Base-by-base conservation (phyloP, 2,329 filamentous ascomycete genomes). In the Graphiopsis chlorocephala region DNA sequence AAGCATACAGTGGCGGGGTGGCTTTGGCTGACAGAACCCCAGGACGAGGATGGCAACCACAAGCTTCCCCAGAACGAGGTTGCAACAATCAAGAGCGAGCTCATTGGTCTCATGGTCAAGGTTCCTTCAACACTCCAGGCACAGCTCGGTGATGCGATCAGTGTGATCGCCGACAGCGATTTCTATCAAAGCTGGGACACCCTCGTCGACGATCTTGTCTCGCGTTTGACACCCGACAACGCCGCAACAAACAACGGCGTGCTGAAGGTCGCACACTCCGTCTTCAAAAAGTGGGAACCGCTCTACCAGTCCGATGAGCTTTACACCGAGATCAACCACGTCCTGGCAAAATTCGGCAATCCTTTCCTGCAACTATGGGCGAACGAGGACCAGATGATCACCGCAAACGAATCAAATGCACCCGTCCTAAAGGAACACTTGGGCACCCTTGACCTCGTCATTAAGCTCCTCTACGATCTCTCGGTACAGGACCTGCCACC, bases 181-280 rank as follows among this genome's bases (percentile, higher is more conserved):
- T 99, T 99, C 79, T 99, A 91, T 90, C 85, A 90, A 78, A 86
- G 90, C 73, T 99, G 95, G 95, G 91, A 98, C 74, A 97, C 93
- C n/a, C 84, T 99, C 66, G 93, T 96, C 61, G 87, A 91, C 81
- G 93, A 99, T 78, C 88, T 99, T 65, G 93, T 97, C 70, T 91
- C 90, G 57, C 89, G 93, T 56, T 86, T 99, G 68, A 94, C 92
- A 3, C 84, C 89, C 14, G 88, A 90, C 71, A 91, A 98, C 76
- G 87, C 90, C 66, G 88, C 89, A 69, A 85, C 93, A 76, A 99
- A 98, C 79, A 92, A 93, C 72, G 96, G 95, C 70, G 95, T 99
- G 20, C 83, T 99, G 66, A 93, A 97, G 79, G 95, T 99, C 52
- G 96, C 96, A 71, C 95, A 99, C 80, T 98, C 95, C 57, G 98